phyloP scores from a whole-genome alignment of 2,329 filamentous ascomycete species.

The Talaromyces sp. region DNA sequence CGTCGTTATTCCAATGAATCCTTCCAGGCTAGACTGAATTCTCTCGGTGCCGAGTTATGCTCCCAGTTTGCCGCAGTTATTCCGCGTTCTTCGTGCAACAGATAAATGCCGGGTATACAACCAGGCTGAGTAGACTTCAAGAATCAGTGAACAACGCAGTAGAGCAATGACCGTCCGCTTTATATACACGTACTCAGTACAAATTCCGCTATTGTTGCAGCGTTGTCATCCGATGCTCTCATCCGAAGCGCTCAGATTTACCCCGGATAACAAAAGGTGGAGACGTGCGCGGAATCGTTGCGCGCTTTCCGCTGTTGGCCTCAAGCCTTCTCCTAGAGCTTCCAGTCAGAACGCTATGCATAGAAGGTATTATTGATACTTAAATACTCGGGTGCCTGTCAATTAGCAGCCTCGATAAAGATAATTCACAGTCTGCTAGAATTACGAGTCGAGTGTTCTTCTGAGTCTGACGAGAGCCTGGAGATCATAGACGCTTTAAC shows the following conservation, averaged over 20 bases:
- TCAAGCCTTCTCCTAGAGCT: background rate
- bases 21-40: background rate
- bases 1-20: background rate
- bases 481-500: background rate
- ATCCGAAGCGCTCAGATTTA: background rate
- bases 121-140: background rate
- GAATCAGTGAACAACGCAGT: background rate
- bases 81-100: background rate
- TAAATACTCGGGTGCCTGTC: no score
- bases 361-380: no score
- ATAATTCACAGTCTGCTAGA: no score
- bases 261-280: slow-evolving; percentile 6
- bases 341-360: background rate
- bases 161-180: background rate
- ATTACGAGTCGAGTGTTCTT: background rate
- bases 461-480: background rate
- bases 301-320: slow-evolving; percentile 7
- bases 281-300: background rate
- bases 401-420: no score
- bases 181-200: background rate
- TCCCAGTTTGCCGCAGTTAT: background rate
- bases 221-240: background rate
- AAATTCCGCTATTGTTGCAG: background rate
- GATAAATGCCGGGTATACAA: background rate
- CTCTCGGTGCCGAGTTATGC: background rate